Evolutionary conservation across 73 alveolate genomes (phyloP), one percentile per base, ranked within the genome.

Genomic region (Breviolum minutum): DNA sequence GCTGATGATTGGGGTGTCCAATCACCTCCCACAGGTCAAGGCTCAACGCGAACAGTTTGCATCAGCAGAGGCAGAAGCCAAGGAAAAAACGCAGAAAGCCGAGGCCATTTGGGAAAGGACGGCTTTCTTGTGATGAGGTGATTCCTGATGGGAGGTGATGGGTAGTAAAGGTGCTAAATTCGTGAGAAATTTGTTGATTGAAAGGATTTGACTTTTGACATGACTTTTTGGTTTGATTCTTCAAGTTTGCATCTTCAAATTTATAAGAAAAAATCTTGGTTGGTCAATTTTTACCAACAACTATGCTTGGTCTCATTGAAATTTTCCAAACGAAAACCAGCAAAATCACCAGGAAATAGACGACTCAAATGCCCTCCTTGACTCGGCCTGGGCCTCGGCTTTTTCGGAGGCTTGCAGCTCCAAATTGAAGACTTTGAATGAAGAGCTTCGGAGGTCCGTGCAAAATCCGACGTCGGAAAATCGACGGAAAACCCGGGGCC

Each of bases 1-100:
- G 17, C 29, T 81, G 69, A n/a, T n/a, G n/a, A n/a, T n/a, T n/a
- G 3, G 8, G 66, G 13, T 12, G 80, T 32, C 66, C 29, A 32
- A n/a, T n/a, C n/a, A n/a, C n/a, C n/a, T n/a, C n/a, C n/a, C n/a
- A 7, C 20, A 92, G 98, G 98, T 92, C 81, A 92, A 92, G 81
- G 66, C 90, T 63, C 98, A 92, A n/a, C 77, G 98, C 26, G 98
- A 92, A 27, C 89, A 80, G 69, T 92, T 74, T 66, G 90, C 91
- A 60, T 27, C 98, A 54, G 98, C 98, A 10, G 98, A 92, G 16
- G 98, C 98, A 5, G 98, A 92, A n/a, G 98, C 98, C 98, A 92
- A 92, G 81, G 98, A 92, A 66, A 92, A 92, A 66, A 92, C 98
- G 30, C 27, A 66, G 54, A 73, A 81, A 60, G 86, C 98, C 13